Percentiles rank a stretch among this genome's conserved stretches.
Conservation (phyloP, 345 rosid genomes). For the Toxicodendron radicans region DNA sequence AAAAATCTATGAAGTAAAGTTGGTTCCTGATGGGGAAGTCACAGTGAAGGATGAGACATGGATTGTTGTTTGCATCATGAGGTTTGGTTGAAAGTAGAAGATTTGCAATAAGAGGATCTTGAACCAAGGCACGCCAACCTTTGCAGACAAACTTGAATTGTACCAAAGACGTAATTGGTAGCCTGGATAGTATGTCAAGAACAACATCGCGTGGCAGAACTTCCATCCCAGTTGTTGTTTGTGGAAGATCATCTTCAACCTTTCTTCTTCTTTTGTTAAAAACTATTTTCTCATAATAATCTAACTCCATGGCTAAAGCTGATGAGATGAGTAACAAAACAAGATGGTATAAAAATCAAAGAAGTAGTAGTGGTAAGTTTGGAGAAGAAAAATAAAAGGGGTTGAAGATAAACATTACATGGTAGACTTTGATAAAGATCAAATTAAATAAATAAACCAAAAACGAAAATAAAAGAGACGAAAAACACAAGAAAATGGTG, state of each 20-base stretch:
- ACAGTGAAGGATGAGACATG: slow-evolving; percentile 65
- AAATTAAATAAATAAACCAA: slow-evolving; percentile 17
- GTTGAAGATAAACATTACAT: slow-evolving; percentile 28
- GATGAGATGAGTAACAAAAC: too few species aligned
- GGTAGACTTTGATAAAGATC: slow-evolving; percentile 25
- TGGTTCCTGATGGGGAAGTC: slow-evolving; percentile 54
- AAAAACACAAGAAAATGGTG: slow-evolving; percentile 34
- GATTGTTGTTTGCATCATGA: slow-evolving; percentile 9
- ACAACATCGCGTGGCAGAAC: slow-evolving; percentile 58
- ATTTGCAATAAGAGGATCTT: slow-evolving; percentile 35
- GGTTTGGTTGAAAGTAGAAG: slow-evolving; percentile 24
- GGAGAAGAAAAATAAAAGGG: neutral
- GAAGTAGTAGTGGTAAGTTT: neutral
- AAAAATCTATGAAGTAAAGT: slow-evolving; percentile 52
- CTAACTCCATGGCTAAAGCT: slow-evolving; percentile 34
- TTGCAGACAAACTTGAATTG: slow-evolving; percentile 52
- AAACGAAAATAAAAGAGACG: slow-evolving; percentile 19
- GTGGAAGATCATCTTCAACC: slow-evolving; percentile 18
- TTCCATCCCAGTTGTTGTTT: slow-evolving; percentile 35
- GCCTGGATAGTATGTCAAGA: slow-evolving; percentile 59
- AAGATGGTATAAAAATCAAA: neutral
- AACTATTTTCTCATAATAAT: slow-evolving; percentile 17
- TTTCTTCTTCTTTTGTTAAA: slow-evolving; percentile 17
- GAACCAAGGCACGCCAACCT: slow-evolving; percentile 47
- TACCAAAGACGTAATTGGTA: slow-evolving; percentile 57